Evolutionary conservation across 805 yeast species (phyloP).

Genomic region (Blastobotrys chiropterorum): DNA sequence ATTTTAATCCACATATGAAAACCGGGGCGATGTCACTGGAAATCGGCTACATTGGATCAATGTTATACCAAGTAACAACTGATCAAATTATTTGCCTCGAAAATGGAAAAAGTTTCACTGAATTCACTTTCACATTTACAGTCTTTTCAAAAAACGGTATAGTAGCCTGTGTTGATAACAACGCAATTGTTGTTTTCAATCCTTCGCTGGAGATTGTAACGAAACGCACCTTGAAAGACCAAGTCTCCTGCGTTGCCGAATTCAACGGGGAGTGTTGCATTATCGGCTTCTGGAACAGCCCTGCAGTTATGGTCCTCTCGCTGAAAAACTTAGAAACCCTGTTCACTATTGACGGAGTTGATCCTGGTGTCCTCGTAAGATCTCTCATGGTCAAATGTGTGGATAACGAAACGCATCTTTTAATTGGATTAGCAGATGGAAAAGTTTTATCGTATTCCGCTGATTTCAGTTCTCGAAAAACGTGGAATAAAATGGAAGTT

Average conservation of each 20-base stretch:
- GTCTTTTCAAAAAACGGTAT: background rate
- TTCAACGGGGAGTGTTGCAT: background rate
- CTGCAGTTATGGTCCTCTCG: background rate
- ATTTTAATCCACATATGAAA: background rate
- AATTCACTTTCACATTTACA: background rate
- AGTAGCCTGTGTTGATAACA: background rate
- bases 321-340: background rate
- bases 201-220: background rate
- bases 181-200: background rate
- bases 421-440: background rate
- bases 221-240: background rate
- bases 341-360: background rate
- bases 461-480: background rate
- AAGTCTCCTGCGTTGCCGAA: background rate
- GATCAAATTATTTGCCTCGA: background rate
- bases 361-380: background rate
- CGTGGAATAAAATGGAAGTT: background rate
- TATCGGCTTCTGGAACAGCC: background rate
- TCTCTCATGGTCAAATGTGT: background rate
- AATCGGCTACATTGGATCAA: background rate
- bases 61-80: background rate
- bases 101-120: background rate
- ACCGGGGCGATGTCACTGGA: background rate
- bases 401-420: background rate
- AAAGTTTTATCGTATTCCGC: background rate